Percentiles rank a stretch among this genome's conserved stretches.
Evolutionary conservation across 139 green algal genomes (phyloP).

Genomic region (Tetraselmis chui): DNA sequence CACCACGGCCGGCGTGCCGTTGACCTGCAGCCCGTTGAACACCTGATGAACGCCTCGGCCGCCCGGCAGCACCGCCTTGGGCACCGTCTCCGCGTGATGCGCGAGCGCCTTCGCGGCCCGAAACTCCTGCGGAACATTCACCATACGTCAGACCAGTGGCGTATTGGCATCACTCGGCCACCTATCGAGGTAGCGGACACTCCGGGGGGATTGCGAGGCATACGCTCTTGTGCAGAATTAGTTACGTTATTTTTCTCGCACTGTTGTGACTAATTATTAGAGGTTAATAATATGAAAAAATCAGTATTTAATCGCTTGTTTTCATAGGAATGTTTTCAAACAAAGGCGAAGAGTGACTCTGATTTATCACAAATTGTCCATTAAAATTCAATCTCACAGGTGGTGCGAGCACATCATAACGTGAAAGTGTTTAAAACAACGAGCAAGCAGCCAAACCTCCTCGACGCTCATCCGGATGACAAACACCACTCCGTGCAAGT

Average conservation of each 20-base stretch:
- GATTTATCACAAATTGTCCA: neutral
- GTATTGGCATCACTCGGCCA: no score
- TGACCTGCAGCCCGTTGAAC: neutral
- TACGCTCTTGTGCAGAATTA: neutral
- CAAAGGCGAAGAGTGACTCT: neutral
- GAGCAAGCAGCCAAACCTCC: neutral
- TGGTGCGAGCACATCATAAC: no score
- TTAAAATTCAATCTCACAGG: neutral
- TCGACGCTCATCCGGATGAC: neutral
- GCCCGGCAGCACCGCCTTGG: neutral
- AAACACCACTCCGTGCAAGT: neutral
- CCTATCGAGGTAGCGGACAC: no score
- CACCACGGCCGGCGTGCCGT: neutral
- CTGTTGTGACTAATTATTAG: no score
- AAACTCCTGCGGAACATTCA: neutral
- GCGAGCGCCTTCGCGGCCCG: neutral
- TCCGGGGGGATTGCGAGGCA: neutral
- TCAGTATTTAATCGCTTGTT: neutral
- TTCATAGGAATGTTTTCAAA: neutral
- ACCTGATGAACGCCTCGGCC: neutral
- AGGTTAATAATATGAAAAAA: no score
- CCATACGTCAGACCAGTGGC: no score
- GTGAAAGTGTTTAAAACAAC: neutral
- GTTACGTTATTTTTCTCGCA: neutral
- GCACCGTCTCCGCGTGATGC: neutral